Base-by-base conservation (phyloP, 768 basidiomycete species). In the Wakefieldia striispora region DNA sequence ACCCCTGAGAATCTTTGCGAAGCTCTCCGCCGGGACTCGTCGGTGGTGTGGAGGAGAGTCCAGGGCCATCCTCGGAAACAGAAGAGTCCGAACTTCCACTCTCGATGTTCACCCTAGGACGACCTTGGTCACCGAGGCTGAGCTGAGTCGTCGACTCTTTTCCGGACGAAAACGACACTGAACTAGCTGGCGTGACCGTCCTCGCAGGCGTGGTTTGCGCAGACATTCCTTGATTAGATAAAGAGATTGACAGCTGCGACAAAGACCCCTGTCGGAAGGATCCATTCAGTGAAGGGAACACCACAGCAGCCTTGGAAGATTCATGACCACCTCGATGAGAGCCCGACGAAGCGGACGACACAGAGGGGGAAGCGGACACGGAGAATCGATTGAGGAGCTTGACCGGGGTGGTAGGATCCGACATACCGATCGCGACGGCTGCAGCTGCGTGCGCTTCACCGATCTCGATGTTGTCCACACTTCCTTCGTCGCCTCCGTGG, bases 1-100 rank as follows among this genome's bases (percentile, higher is more conserved):
- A 66, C 23, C 64, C 64, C 4, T 64, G 64, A 19, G 59, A 43
- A 53, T 65, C 55, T 38, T 54, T 64, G n/a, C 54, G 52, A 20
- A 65, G 43, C 10, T 45, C 59, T 14, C 45, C 27, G 10, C 44
- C 40, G 12, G 43, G 46, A 48, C 49, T 51, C 33, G 43, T 51
- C 9, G 41, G 40, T 12, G 51, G 49, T 6, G 56, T 50, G 20
- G 59, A 58, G 19, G 21, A 49, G 6, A 49, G 50, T 54, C 19
- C 31, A 7, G 14, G 2, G 16, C 14, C 33, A 33, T 33, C 29
- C 12, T 29, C 33, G 14, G 13, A 26, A 1, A n/a, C 12, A 29
- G 38, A 20, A 4, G 35, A 16, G 23, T 51, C 50, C 35, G 23
- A 24, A 21, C 29, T 17, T 16, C 19, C 35, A 31, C 7, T 20